Evolutionary conservation across 768 basidiomycete genomes (phyloP).

Genomic region (Hebeloma cylindrosporum): DNA sequence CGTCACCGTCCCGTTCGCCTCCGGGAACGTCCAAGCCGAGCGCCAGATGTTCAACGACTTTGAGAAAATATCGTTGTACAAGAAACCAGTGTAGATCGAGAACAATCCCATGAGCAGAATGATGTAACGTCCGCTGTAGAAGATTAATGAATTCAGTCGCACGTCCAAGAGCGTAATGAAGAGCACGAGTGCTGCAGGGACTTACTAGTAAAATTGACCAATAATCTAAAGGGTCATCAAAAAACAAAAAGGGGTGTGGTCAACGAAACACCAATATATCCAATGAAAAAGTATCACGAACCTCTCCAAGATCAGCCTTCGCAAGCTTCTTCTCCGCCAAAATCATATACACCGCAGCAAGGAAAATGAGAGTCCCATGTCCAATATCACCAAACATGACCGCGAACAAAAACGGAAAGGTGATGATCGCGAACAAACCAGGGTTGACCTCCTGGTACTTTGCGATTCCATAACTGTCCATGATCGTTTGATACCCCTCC

Average conservation of each 20-base stretch:
- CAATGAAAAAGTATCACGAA: slow-evolving; percentile 28
- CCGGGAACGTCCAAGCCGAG: slow-evolving; percentile 84
- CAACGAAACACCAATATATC: slow-evolving; percentile 1
- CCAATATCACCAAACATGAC: slow-evolving; percentile 99
- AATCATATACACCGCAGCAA: slow-evolving; percentile 83
- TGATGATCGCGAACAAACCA: slow-evolving; percentile 86
- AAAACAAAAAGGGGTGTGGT: neutral
- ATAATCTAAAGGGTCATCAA: slow-evolving; percentile 52
- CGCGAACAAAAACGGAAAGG: slow-evolving; percentile 98
- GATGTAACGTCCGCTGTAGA: slow-evolving; percentile 89
- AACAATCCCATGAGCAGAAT: slow-evolving; percentile 98
- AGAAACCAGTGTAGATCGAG: slow-evolving; percentile 93
- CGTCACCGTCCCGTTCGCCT: slow-evolving; percentile 41
- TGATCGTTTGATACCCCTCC: slow-evolving; percentile 94
- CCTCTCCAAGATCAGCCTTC: slow-evolving; percentile 74
- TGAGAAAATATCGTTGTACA: slow-evolving; percentile 99
- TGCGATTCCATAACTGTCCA: slow-evolving; percentile 96
- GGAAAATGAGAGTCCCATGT: slow-evolving; percentile 82
- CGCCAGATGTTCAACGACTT: slow-evolving; percentile 84
- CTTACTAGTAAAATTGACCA: slow-evolving; percentile 91
- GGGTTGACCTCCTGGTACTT: slow-evolving; percentile 97
- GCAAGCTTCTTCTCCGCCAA: slow-evolving; percentile 77
- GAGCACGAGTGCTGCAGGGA: slow-evolving; percentile 17
- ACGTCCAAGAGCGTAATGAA: slow-evolving; percentile 5
- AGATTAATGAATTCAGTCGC: slow-evolving; percentile 14